These are phyloP conservation scores for Clitocybe nebularis DNA, from an alignment of 1,284 basidiomycete species.

Conservation along the genomic window DNA sequence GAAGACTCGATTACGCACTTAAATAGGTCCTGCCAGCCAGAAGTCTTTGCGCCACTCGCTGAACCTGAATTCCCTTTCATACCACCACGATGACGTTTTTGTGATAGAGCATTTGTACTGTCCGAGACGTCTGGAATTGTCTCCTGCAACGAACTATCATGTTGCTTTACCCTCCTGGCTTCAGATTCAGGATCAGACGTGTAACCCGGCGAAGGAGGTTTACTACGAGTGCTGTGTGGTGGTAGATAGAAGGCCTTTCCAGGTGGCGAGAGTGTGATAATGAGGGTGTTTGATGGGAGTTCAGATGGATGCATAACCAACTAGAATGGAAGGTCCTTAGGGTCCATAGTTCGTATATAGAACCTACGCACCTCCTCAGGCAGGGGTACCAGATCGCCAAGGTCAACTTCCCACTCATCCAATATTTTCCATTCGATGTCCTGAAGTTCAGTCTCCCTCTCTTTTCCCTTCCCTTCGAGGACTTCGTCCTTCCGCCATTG, in stretches of 20 bases:
- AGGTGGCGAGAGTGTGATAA: slow-evolving; percentile 60
- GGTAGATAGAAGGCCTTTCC: slow-evolving; percentile 58
- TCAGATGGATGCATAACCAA: slow-evolving; percentile 41
- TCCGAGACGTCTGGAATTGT: slow-evolving; percentile 6
- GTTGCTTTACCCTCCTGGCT: slow-evolving; percentile 33
- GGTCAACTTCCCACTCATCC: slow-evolving; percentile 64
- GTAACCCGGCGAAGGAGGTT: slow-evolving; percentile 54
- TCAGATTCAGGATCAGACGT: slow-evolving; percentile 67
- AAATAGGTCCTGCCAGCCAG: slow-evolving; percentile 65
- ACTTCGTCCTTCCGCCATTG: slow-evolving; percentile 6
- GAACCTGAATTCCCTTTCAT: slow-evolving; percentile 6
- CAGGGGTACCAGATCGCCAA: slow-evolving; percentile 58
- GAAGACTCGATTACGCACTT: slow-evolving; percentile 43
- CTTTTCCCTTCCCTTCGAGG: slow-evolving; percentile 39
- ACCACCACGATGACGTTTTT: slow-evolving; percentile 28
- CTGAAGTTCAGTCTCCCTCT: slow-evolving; percentile 32
- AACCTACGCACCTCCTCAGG: slow-evolving; percentile 53
- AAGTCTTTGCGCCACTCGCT: slow-evolving; percentile 32
- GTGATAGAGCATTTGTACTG: slow-evolving; percentile 17
- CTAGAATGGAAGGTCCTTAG: slow-evolving; percentile 32
- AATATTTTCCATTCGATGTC: slow-evolving; percentile 56
- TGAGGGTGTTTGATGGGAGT: slow-evolving; percentile 70
- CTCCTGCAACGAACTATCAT: slow-evolving; percentile 12
- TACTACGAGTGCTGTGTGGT: slow-evolving; percentile 24
- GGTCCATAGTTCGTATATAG: too few relatives aligned